Conservation (phyloP, 306 rosid genomes). For the Cucurbita moschata region DNA sequence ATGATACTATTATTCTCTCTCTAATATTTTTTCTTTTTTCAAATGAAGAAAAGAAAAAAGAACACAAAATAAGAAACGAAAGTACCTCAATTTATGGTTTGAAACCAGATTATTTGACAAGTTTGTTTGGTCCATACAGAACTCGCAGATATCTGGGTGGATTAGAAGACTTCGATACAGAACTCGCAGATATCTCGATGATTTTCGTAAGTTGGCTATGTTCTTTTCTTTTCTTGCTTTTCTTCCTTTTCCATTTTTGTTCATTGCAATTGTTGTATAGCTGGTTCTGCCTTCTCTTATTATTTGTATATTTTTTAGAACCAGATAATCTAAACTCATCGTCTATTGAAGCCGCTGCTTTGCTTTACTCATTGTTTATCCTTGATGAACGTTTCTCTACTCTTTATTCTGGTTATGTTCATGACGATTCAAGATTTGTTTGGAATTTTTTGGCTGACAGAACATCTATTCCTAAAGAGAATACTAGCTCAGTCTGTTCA, state of each 20-base stretch:
- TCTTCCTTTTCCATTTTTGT: neutral
- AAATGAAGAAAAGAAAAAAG: no score
- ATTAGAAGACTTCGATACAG: conserved; percentile 63
- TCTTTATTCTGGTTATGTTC: conserved; percentile 43
- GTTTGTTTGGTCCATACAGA: conserved; percentile 18
- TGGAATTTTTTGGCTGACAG: conserved; percentile 82
- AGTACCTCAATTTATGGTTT: neutral
- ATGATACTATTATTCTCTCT: neutral
- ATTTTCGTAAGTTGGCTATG: conserved; percentile 37
- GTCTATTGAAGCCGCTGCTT: conserved; percentile 74
- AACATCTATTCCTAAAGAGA: conserved; percentile 45
- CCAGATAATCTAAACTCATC: conserved; percentile 83
- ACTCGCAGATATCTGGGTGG: conserved; percentile 47
- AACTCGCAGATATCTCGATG: conserved; percentile 53
- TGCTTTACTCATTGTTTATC: conserved; percentile 1
- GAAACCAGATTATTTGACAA: neutral
- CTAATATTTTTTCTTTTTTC: neutral
- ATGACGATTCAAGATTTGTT: conserved; percentile 68
- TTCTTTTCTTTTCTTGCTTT: conserved; percentile 2
- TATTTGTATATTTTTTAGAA: conserved; percentile 12
- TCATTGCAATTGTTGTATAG: neutral
- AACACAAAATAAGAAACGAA: neutral
- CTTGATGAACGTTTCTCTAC: conserved; percentile 58
- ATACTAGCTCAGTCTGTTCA: conserved; percentile 38
- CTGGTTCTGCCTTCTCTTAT: conserved; percentile 1